Percentiles rank a stretch among this genome's conserved stretches.
These are phyloP conservation scores for Exobasidium rhododendri DNA, from an alignment of 1,284 basidiomycete genomes.

Conservation along the genomic window DNA sequence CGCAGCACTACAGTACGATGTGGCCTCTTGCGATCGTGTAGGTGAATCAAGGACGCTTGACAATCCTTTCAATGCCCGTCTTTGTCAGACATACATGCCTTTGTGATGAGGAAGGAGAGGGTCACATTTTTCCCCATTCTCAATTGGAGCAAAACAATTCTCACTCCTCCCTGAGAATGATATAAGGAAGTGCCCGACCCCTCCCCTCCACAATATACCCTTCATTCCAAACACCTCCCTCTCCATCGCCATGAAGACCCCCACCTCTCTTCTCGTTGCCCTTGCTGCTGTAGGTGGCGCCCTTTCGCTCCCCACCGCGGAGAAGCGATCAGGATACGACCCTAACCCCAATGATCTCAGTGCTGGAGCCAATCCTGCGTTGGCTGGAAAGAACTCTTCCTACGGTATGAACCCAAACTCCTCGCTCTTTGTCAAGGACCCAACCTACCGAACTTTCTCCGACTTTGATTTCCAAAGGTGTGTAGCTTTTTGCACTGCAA, in stretches of 20 bases:
- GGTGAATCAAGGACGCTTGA: no score
- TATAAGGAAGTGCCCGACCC: no score
- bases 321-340: neutral
- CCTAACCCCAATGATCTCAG: neutral
- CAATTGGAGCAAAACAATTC: no score
- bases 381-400: slow-evolving; percentile 4
- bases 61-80: no score
- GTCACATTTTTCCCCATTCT: no score
- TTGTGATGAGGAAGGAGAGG: no score
- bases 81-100: no score
- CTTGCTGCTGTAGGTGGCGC: neutral
- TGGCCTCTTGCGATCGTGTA: no score
- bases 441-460: slow-evolving; percentile 27
- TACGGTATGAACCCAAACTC: slow-evolving; percentile 7
- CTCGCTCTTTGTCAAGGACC: slow-evolving; percentile 17
- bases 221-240: neutral
- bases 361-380: neutral
- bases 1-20: no score
- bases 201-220: no score
- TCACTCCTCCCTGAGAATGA: no score
- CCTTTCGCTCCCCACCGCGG: neutral
- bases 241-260: neutral
- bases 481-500: no score
- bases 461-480: slow-evolving; percentile 33
- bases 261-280: neutral